Conservation (phyloP, 2,329 filamentous ascomycete species). For the Aspergillus aculeatus region DNA sequence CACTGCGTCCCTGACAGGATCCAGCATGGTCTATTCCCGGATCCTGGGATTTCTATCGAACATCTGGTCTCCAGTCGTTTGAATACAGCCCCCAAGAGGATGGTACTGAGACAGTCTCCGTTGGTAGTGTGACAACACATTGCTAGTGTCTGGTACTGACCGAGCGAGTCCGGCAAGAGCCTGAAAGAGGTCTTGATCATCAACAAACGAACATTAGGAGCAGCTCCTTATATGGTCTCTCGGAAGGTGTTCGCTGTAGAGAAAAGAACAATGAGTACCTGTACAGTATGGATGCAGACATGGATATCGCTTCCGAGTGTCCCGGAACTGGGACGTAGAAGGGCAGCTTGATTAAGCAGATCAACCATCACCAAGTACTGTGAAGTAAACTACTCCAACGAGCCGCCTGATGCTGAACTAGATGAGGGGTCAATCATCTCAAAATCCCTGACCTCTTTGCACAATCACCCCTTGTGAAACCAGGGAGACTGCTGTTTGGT, state of each 20-base stretch:
- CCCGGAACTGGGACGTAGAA: not conserved
- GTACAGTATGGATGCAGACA: not conserved
- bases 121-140: not conserved
- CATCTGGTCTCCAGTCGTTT: not conserved
- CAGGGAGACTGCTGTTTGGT: not conserved
- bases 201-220: not conserved
- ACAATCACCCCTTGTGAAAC: not conserved
- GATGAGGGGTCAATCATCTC: not conserved
- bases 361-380: not conserved
- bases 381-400: not conserved
- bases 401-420: not conserved
- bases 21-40: conserved; percentile 15
- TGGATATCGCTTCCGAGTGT: not conserved
- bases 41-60: not conserved
- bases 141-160: not conserved
- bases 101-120: not conserved
- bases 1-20: conserved; percentile 18
- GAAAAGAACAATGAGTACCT: not conserved
- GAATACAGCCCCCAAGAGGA: not conserved
- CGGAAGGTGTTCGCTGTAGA: not conserved
- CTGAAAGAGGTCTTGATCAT: not conserved
- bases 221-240: not conserved
- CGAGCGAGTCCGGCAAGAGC: not conserved
- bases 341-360: not conserved
- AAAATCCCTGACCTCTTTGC: not conserved